These are phyloP conservation scores for Sideroxylon spinosum DNA, from an alignment of 179 eudicot species.

Conservation along the genomic window DNA sequence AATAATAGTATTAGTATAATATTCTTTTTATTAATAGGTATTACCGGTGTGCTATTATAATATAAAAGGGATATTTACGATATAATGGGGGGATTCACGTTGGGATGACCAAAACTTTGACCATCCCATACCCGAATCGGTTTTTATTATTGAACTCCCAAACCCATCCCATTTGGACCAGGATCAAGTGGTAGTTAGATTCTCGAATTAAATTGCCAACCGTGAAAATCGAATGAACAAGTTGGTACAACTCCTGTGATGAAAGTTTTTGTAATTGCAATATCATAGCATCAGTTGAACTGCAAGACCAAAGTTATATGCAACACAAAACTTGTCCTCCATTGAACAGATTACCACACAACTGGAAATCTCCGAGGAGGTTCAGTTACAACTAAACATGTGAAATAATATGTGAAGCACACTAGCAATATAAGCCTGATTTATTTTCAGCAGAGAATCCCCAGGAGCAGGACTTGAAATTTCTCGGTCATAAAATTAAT, in stretches of 20 bases:
- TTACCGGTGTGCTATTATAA: too few relatives aligned
- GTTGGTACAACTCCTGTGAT: not conserved
- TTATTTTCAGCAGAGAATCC: not conserved
- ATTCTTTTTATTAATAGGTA: too few relatives aligned
- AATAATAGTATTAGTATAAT: too few relatives aligned
- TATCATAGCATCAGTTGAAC: not conserved
- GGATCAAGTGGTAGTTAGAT: too few relatives aligned
- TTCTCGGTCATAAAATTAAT: too few relatives aligned
- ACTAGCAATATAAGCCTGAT: not conserved
- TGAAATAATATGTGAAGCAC: not conserved
- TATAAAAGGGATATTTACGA: too few relatives aligned
- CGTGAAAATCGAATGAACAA: not conserved
- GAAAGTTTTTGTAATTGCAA: not conserved
- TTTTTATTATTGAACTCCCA: too few relatives aligned
- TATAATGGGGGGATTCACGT: too few relatives aligned
- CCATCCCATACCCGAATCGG: too few relatives aligned
- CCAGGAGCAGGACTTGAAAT: not conserved
- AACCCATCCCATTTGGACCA: too few relatives aligned
- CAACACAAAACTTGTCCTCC: not conserved
- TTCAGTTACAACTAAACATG: not conserved
- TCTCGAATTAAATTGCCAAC: too few relatives aligned
- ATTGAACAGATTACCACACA: not conserved
- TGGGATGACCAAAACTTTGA: too few relatives aligned
- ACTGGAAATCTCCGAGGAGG: not conserved
- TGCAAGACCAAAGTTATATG: not conserved